Conservation (phyloP, 495 filamentous ascomycete genomes). For the Bacidia gigantensis region DNA sequence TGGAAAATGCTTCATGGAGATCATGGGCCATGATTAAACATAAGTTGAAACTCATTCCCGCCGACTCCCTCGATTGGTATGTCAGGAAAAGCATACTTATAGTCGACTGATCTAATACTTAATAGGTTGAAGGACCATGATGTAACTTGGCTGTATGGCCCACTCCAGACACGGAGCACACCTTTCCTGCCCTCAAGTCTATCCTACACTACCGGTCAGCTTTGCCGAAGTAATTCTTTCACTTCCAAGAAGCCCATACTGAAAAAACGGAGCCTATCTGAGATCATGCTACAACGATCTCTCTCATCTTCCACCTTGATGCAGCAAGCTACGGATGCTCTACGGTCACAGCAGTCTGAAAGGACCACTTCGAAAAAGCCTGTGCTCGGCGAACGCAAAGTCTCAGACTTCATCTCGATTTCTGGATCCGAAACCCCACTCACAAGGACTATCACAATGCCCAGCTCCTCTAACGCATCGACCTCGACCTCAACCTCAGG, state of each 20-base stretch:
- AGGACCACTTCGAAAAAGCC: constrained; percentile 37
- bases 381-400: constrained; percentile 36
- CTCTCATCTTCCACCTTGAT: constrained; percentile 81
- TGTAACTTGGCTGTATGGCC: constrained; percentile 95
- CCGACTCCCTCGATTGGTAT: constrained; percentile 82
- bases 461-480: constrained; percentile 22
- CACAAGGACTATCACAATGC: constrained; percentile 15
- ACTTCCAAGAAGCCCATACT: constrained; percentile 81
- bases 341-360: constrained; percentile 73
- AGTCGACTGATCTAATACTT: constrained; percentile 3
- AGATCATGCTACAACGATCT: constrained; percentile 85
- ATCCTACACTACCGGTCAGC: constrained; percentile 40
- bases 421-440: constrained; percentile 18
- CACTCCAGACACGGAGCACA: constrained; percentile 55
- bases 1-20: constrained; percentile 96
- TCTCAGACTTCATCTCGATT: constrained; percentile 49
- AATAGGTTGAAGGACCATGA: constrained; percentile 90
- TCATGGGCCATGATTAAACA: constrained; percentile 93
- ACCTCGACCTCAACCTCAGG: constrained; percentile 33
- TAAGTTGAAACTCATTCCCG: constrained; percentile 70
- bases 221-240: constrained; percentile 75
- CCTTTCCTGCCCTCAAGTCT: constrained; percentile 26
- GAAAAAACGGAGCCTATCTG: constrained; percentile 92
- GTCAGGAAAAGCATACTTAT: constrained; percentile 13
- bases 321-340: constrained; percentile 83